Base-by-base conservation (phyloP, 1,284 basidiomycete species). In the Tilletiopsis washingtonensis region DNA sequence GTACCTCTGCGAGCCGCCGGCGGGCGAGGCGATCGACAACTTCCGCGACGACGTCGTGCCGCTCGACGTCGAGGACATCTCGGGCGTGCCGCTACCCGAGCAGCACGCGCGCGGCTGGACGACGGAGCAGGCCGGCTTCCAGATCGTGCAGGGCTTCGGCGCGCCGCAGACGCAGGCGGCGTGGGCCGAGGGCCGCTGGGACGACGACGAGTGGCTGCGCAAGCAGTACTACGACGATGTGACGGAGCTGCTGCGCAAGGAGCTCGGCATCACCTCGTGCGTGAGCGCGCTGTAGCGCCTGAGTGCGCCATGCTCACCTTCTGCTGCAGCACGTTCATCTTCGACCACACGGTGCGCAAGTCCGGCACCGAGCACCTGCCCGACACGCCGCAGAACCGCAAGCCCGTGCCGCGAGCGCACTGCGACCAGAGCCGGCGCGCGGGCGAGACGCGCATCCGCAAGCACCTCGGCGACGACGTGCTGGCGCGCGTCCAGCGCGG, bases 341-440 rank as follows among this genome's bases (percentile, higher is more conserved):
- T 67, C 38, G 64, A 67, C 42, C 59, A 67, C 50, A 67, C 64
- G 14, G 47, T 67, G 6, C 39, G 64, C 14, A 67, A 64, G 43
- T 51, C 62, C 38, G 53, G 58, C n/a, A 40, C 53, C 3, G 38
- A 57, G 24, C 41, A 56, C 23, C 36, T 58, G 14, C 59, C 62
- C 21, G 59, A 64, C 39, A 52, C 49, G 2, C 51, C 64, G 4
- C 40, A 57, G 4, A 53, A 59, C n/a, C 53, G 62, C 19, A 57
- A 56, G 43, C 64, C 64, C 12, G 63, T 66, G 0, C 25, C 42
- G 4, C 27, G 44, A 20, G 64, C 62, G 3, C 64, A 66, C 41
- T 59, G 51, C 15, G 64, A 66, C 37, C 64, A 66, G 51, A 60
- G 56, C 37, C 34, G 57, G 17, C 51, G 54, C 55, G 59, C 64